Percentiles rank a stretch among this genome's conserved stretches.
These are phyloP conservation scores for Candida vartiovaarae DNA, from an alignment of 805 yeast species.

Conservation along the genomic window DNA sequence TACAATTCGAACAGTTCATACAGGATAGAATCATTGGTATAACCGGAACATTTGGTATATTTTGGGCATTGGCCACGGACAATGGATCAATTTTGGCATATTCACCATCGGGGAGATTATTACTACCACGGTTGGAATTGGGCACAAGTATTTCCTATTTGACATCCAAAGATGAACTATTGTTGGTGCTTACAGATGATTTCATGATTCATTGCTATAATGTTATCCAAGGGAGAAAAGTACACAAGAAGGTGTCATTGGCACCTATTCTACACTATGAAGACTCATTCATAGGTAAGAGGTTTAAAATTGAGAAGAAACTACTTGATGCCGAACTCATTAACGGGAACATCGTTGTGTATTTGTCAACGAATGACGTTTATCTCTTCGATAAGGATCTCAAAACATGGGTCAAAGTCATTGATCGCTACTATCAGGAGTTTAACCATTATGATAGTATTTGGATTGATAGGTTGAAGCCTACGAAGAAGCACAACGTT, in stretches of 20 bases:
- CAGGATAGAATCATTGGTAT: constrained; percentile 32
- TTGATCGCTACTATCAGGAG: constrained; percentile 28
- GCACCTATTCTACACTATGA: constrained; percentile 45
- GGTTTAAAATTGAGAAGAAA: constrained; percentile 11
- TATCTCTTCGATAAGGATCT: constrained; percentile 37
- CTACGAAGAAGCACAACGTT: not conserved
- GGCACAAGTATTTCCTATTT: constrained; percentile 40
- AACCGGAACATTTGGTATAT: constrained; percentile 34
- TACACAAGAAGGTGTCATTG: constrained; percentile 39
- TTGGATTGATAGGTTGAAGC: constrained; percentile 12
- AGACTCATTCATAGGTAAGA: constrained; percentile 11
- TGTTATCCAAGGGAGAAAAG: constrained; percentile 27
- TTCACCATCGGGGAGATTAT: constrained; percentile 37
- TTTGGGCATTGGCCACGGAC: constrained; percentile 51
- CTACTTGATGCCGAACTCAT: constrained; percentile 29
- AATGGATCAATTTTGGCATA: constrained; percentile 46
- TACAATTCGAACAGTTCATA: constrained; percentile 35
- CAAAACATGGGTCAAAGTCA: constrained; percentile 38
- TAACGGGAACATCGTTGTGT: constrained; percentile 34
- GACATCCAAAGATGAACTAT: constrained; percentile 25
- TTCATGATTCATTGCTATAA: constrained; percentile 49
- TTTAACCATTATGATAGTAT: constrained; percentile 12
- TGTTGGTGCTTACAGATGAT: constrained; percentile 42
- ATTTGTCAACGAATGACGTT: constrained; percentile 31
- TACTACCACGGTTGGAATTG: constrained; percentile 43